These are phyloP conservation scores for Boletus insuetus DNA, from an alignment of 768 basidiomycete genomes.

Conservation along the genomic window DNA sequence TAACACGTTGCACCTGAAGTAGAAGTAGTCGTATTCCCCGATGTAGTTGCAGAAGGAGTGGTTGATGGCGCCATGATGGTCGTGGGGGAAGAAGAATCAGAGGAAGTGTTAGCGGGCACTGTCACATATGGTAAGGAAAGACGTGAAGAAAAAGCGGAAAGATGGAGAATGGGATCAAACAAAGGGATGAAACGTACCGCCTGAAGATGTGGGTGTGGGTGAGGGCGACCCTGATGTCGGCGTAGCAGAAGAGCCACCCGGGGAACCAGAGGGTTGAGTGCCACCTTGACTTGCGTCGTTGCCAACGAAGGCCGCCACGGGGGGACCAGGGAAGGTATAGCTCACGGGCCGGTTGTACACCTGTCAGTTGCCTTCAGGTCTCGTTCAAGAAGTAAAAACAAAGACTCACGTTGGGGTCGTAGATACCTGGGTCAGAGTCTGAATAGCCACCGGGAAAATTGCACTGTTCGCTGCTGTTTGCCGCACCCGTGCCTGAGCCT, in stretches of 20 bases:
- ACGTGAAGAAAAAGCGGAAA: background rate
- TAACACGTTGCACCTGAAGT: conserved; percentile 16
- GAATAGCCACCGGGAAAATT: conserved; percentile 69
- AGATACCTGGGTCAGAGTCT: conserved; percentile 68
- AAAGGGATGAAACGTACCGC: conserved; percentile 14
- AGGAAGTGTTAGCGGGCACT: conserved; percentile 25
- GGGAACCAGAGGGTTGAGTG: conserved; percentile 22
- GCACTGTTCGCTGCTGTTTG: conserved; percentile 40
- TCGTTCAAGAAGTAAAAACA: background rate
- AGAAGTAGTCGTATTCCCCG: background rate
- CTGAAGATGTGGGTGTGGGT: conserved; percentile 14
- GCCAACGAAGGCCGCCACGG: conserved; percentile 42
- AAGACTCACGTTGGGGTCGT: conserved; percentile 41
- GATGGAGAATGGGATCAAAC: background rate
- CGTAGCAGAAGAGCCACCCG: conserved; percentile 13
- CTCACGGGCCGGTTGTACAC: conserved; percentile 31
- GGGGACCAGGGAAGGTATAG: conserved; percentile 56
- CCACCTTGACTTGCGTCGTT: conserved; percentile 12
- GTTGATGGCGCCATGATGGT: background rate
- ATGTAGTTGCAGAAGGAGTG: conserved; percentile 5
- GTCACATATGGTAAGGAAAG: conserved; percentile 21
- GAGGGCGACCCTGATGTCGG: conserved; percentile 11
- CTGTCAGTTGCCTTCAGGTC: conserved; percentile 6
- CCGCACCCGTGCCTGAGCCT: conserved; percentile 22
- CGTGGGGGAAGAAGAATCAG: conserved; percentile 9